These are phyloP conservation scores for Annulohypoxylon nitens DNA, from an alignment of 495 filamentous ascomycete genomes.

Conservation along the genomic window DNA sequence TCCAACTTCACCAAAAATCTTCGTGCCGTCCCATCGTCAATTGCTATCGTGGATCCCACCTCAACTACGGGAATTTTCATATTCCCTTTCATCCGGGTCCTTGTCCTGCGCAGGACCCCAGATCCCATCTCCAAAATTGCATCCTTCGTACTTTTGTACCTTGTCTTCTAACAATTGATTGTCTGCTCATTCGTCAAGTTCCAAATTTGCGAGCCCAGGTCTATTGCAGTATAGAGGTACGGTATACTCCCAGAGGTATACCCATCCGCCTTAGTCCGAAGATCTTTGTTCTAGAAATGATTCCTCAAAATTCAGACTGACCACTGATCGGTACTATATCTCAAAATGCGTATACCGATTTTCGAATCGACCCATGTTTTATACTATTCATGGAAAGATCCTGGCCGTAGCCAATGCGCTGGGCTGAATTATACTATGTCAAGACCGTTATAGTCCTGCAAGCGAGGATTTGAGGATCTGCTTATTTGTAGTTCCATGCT, in stretches of 20 bases:
- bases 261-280: neutral
- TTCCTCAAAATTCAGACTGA: neutral
- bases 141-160: conserved; percentile 35
- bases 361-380: conserved; percentile 34
- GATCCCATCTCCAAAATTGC: conserved; percentile 38
- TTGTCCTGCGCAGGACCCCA: conserved; percentile 39
- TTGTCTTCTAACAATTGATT: neutral
- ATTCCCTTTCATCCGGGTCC: conserved; percentile 48
- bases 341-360: conserved; percentile 10
- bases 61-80: conserved; percentile 44
- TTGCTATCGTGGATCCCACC: conserved; percentile 37
- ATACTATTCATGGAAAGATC: conserved; percentile 12
- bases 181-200: neutral
- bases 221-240: neutral
- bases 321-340: conserved; percentile 1
- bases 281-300: neutral
- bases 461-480: conserved; percentile 33
- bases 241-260: neutral
- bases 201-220: neutral
- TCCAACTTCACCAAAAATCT: conserved; percentile 10
- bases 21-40: conserved; percentile 29
- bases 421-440: conserved; percentile 35
- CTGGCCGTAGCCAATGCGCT: conserved; percentile 33
- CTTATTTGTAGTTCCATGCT: conserved; percentile 21
- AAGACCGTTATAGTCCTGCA: conserved; percentile 15